Evolutionary conservation across 495 filamentous ascomycete species (phyloP).

Genomic region (Opeltia flavorubescens): DNA sequence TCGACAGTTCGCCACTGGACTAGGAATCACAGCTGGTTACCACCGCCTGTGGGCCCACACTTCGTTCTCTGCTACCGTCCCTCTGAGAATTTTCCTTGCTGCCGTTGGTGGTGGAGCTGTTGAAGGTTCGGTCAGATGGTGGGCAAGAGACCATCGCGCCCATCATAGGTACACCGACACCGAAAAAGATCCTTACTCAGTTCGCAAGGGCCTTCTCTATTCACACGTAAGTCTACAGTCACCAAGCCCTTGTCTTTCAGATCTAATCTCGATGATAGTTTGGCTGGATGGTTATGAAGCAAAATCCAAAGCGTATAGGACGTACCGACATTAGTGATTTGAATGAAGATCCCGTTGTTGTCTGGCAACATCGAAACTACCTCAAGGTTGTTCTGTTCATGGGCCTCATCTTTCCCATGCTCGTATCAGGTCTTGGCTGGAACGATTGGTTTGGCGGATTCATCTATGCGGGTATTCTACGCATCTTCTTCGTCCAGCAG

Average conservation of each 20-base stretch:
- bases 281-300: constrained; percentile 88
- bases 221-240: constrained; percentile 61
- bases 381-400: constrained; percentile 78
- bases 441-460: constrained; percentile 83
- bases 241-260: constrained; percentile 20
- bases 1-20: background rate
- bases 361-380: constrained; percentile 92
- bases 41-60: constrained; percentile 92
- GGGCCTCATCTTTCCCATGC: constrained; percentile 70
- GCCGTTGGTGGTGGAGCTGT: constrained; percentile 88
- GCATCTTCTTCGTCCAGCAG: constrained; percentile 98
- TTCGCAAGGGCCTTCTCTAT: constrained; percentile 94
- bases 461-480: constrained; percentile 87
- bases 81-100: constrained; percentile 85
- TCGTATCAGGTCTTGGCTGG: constrained; percentile 80
- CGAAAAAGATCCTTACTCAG: constrained; percentile 96
- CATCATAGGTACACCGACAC: constrained; percentile 99
- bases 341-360: constrained; percentile 87
- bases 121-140: constrained; percentile 94
- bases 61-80: constrained; percentile 79
- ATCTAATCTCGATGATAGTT: constrained; percentile 23
- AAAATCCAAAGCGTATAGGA: constrained; percentile 85
- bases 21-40: constrained; percentile 37
- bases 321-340: constrained; percentile 94
- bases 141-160: constrained; percentile 89